Percentiles rank a stretch among this genome's conserved stretches.
Evolutionary conservation across 2,329 filamentous ascomycete species (phyloP).

Genomic region (Fusarium newnesense): DNA sequence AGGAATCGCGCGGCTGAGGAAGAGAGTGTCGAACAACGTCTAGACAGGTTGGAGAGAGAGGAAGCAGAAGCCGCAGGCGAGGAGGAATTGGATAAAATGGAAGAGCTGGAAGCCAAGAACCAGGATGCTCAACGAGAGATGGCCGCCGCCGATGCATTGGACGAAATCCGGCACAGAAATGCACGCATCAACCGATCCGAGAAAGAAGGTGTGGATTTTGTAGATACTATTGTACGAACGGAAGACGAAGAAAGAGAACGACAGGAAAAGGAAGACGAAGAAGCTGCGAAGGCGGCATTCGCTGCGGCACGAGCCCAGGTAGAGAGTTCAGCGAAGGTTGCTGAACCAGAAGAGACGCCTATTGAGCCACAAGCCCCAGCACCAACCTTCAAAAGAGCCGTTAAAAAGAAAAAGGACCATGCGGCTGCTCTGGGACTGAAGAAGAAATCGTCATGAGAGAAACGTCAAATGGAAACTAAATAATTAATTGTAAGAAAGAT

Average conservation of each 20-base stretch:
- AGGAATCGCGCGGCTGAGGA: slow-evolving; percentile 68
- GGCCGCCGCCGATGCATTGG: slow-evolving; percentile 93
- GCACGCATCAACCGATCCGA: slow-evolving; percentile 83
- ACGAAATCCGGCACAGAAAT: slow-evolving; percentile 93
- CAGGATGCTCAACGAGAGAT: slow-evolving; percentile 93
- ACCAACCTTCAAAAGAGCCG: slow-evolving; percentile 71
- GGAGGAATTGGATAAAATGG: slow-evolving; percentile 90
- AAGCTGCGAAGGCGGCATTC: slow-evolving; percentile 83
- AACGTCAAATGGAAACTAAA: accelerated
- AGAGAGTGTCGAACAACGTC: slow-evolving; percentile 87
- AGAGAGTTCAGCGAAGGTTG: slow-evolving; percentile 62
- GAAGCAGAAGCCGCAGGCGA: slow-evolving; percentile 70
- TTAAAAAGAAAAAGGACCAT: slow-evolving; percentile 90
- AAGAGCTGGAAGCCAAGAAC: slow-evolving; percentile 92
- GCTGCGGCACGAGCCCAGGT: slow-evolving; percentile 67
- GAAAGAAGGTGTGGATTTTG: slow-evolving; percentile 72
- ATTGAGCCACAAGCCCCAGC: slow-evolving; percentile 43
- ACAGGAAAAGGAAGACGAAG: slow-evolving; percentile 84
- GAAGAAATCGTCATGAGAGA: slow-evolving; percentile 70
- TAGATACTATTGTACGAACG: slow-evolving; percentile 62
- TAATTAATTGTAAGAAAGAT: not conserved
- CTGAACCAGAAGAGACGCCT: slow-evolving; percentile 44
- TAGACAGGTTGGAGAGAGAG: slow-evolving; percentile 85
- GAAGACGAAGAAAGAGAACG: slow-evolving; percentile 70
- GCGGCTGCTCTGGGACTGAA: slow-evolving; percentile 84